Evolutionary conservation across 805 yeast species (phyloP).

Genomic region (Tetrapisispora pingtungensis): DNA sequence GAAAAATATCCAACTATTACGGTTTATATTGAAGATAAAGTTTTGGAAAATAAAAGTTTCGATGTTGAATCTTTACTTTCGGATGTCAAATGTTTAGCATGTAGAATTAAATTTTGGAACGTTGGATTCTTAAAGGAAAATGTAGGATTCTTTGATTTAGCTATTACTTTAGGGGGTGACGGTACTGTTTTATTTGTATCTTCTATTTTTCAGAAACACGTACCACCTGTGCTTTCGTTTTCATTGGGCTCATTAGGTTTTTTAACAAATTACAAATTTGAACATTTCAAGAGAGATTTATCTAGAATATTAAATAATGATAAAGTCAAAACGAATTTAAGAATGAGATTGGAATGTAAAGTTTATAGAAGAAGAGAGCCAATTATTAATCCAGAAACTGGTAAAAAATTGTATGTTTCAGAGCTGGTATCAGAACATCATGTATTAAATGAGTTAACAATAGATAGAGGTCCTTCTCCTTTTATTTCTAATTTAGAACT

Average conservation of each 20-base stretch:
- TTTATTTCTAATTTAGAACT: slow-evolving; percentile 82
- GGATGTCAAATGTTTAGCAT: slow-evolving; percentile 37
- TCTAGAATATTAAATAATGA: slow-evolving; percentile 43
- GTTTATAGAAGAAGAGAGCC: slow-evolving; percentile 38
- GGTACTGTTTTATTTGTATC: slow-evolving; percentile 91
- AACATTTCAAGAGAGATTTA: slow-evolving; percentile 53
- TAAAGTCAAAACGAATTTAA: slow-evolving; percentile 67
- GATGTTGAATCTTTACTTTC: slow-evolving; percentile 42
- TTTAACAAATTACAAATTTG: slow-evolving; percentile 75
- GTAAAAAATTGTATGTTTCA: slow-evolving; percentile 30
- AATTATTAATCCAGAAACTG: slow-evolving; percentile 33
- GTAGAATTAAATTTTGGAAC: slow-evolving; percentile 54
- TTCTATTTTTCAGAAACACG: slow-evolving; percentile 69
- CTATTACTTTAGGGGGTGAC: slow-evolving; percentile 90
- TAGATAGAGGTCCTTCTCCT: slow-evolving; percentile 92
- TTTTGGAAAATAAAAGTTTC: slow-evolving; percentile 55
- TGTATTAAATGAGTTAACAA: slow-evolving; percentile 79
- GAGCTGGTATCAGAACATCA: slow-evolving; percentile 48
- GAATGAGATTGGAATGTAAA: slow-evolving; percentile 83
- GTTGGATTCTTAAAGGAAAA: slow-evolving; percentile 39
- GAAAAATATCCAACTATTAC: slow-evolving; percentile 30
- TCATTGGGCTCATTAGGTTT: slow-evolving; percentile 89
- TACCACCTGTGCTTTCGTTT: slow-evolving; percentile 87
- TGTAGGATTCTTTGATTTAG: slow-evolving; percentile 53
- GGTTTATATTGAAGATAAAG: slow-evolving; percentile 66